A percentile compares a stretch with the other conserved stretches of the same genome.
Conservation (phyloP, 2,329 filamentous ascomycete genomes). For the Hypomyces perniciosus region DNA sequence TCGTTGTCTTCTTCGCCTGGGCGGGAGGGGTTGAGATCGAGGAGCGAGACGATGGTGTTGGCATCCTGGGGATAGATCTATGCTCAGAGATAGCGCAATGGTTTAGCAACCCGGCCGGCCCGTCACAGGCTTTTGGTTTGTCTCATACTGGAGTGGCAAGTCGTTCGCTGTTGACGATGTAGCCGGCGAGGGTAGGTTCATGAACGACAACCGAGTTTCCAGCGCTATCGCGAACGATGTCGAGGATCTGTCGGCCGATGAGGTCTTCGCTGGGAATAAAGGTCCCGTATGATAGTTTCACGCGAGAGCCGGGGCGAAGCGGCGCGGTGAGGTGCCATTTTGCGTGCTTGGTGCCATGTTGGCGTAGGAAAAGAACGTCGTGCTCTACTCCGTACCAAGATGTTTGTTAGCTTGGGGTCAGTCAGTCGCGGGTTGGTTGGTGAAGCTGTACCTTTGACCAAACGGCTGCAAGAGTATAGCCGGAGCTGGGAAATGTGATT, state of each 20-base stretch:
- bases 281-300: slow-evolving; percentile 40
- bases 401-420: neutral
- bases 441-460: slow-evolving; percentile 20
- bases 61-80: slow-evolving; percentile 65
- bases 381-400: slow-evolving; percentile 30
- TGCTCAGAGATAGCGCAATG: neutral
- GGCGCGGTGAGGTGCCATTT: slow-evolving; percentile 35
- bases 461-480: slow-evolving; percentile 23
- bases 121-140: neutral
- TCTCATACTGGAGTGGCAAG: slow-evolving; percentile 59
- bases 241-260: slow-evolving; percentile 56
- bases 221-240: slow-evolving; percentile 49
- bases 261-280: slow-evolving; percentile 47
- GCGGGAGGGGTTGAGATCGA: slow-evolving; percentile 62
- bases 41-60: slow-evolving; percentile 65
- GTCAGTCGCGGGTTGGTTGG: neutral
- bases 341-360: slow-evolving; percentile 29
- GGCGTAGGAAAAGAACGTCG: slow-evolving; percentile 36
- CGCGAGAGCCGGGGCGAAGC: slow-evolving; percentile 24
- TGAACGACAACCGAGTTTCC: slow-evolving; percentile 49
- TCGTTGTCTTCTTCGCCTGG: slow-evolving; percentile 29
- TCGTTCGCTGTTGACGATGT: slow-evolving; percentile 60
- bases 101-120: neutral
- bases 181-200: slow-evolving; percentile 66
- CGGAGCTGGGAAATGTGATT: slow-evolving; percentile 3